phyloP scores from a whole-genome alignment of 345 rosid genomes.

The Dovyalis caffra region DNA sequence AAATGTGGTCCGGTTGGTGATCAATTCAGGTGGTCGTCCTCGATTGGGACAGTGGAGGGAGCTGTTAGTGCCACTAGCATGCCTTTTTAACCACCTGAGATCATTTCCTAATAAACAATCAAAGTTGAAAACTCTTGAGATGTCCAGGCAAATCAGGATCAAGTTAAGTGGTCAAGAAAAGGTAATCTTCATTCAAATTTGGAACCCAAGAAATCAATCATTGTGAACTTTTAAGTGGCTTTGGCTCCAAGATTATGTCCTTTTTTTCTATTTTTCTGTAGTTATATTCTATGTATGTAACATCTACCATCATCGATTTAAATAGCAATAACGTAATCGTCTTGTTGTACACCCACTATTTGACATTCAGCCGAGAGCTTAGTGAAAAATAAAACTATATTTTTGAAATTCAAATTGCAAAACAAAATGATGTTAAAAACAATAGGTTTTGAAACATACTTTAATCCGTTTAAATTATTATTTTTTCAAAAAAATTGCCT shows the following conservation, averaged over 20 bases:
- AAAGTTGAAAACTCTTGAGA: neutral
- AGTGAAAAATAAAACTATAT: neutral
- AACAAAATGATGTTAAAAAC: too few species aligned
- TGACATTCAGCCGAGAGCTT: neutral
- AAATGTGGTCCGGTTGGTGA: neutral
- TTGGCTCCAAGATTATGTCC: slow-evolving; percentile 18
- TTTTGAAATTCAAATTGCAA: neutral
- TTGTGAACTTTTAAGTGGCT: slow-evolving; percentile 16
- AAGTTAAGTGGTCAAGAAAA: neutral
- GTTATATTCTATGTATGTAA: too few species aligned
- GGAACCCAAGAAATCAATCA: neutral
- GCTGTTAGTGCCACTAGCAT: neutral
- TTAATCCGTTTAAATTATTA: too few species aligned
- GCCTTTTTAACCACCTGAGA: neutral
- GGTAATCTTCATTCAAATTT: slow-evolving; percentile 5
- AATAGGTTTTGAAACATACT: too few species aligned
- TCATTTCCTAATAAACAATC: neutral
- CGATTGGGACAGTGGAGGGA: neutral
- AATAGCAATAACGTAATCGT: too few species aligned
- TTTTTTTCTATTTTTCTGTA: too few species aligned
- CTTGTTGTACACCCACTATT: too few species aligned
- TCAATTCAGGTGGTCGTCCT: slow-evolving; percentile 15
- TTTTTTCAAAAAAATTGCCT: too few species aligned
- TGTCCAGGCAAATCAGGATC: neutral
- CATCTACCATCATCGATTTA: too few species aligned